phyloP scores from a whole-genome alignment of 2,329 filamentous ascomycete species.

The Rutstroemia sp. region DNA sequence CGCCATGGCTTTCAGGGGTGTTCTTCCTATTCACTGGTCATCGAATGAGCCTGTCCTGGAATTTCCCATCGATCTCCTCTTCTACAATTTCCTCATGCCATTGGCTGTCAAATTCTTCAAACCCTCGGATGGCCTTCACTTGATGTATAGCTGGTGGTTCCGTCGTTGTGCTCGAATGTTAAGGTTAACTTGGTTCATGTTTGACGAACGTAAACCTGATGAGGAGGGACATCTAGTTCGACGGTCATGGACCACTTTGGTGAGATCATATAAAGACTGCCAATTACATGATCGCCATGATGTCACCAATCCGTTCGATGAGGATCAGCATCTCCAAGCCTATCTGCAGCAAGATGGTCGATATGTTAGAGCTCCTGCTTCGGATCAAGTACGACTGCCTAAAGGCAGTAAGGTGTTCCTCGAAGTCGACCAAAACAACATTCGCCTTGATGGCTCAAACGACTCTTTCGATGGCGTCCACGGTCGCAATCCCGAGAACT shows the following conservation, averaged over 20 bases:
- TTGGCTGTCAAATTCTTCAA: conserved; percentile 76
- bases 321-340: conserved; percentile 37
- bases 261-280: conserved; percentile 31
- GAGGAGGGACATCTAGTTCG: conserved; percentile 68
- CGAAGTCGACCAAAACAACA: conserved; percentile 61
- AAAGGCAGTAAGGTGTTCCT: conserved; percentile 79
- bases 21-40: conserved; percentile 89
- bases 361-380: conserved; percentile 88
- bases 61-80: conserved; percentile 87
- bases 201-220: conserved; percentile 71
- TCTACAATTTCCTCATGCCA: conserved; percentile 96
- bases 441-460: conserved; percentile 51
- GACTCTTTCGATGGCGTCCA: conserved; percentile 50
- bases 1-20: conserved; percentile 54
- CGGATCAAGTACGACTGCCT: conserved; percentile 88
- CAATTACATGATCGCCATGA: conserved; percentile 33
- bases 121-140: conserved; percentile 75
- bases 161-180: conserved; percentile 72
- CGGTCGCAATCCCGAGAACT: conserved; percentile 40
- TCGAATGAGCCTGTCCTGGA: conserved; percentile 88
- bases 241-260: conserved; percentile 51
- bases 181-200: conserved; percentile 85
- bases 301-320: conserved; percentile 30
- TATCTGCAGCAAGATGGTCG: conserved; percentile 53
- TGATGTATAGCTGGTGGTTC: conserved; percentile 96